Base-by-base conservation (phyloP, 331 rosid species). In the Spiraea crenata region DNA sequence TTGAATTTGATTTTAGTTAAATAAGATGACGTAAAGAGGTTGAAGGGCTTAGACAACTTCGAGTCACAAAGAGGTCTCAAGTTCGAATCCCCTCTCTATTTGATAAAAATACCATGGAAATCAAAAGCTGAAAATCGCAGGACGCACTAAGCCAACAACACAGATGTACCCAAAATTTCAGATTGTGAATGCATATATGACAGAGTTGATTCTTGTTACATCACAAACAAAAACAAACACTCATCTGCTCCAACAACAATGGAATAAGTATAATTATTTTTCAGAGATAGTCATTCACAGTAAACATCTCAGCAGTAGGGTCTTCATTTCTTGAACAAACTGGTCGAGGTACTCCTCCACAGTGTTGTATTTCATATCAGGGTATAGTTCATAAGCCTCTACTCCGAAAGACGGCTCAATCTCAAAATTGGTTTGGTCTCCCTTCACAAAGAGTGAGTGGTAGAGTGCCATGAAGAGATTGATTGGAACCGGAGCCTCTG, bases 321-420 rank as follows among this genome's bases (percentile, higher is more conserved):
- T 25, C 42, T 37, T 15, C 6, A 10, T 25, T 14, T 38, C 44
- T 89, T 88, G 90, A 73, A 82, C 92, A 63, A 93, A 89, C 65
- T 79, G 88, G 9, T 74, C 75, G 48, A 93, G 95, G 74, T 80
- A 89, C 48, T 90, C 87, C 2, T 90, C 96, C 3, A 90, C 97
- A 2, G 92, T 78, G 71, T 90, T 93, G 83, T 90, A 90, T 47
- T 85, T 79, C 56, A 93, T 92, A 74, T 93, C 97, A 0, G 97
- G 95, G 80, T 90, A 93, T 14, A 93, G 74, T 67, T 77, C 82
- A 4, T 80, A 89, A 61, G 96, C 97, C 82, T 90, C 92, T 9
- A 87, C 95, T 2, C 96, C 98, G 65, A 89, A 83, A 4, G 98
- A 90, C 13, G 91, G 76, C 14, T 90, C 89, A 42, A 90, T 93